Evolutionary conservation across 2,329 filamentous ascomycete genomes (phyloP), one percentile per base, ranked within the genome.

Genomic region (Coniochaeta pulveracea): DNA sequence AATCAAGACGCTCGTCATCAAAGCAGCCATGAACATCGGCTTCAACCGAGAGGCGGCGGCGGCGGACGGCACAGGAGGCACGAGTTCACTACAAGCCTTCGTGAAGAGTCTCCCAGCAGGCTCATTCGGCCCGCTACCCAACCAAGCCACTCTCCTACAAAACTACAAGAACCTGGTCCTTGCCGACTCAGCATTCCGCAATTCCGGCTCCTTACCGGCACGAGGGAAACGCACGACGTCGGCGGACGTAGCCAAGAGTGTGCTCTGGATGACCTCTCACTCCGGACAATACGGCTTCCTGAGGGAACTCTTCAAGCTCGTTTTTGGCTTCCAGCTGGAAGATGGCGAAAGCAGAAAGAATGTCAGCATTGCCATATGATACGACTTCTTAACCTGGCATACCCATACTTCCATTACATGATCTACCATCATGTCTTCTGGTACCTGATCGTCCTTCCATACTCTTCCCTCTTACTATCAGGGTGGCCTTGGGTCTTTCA

Each of bases 11-110:
- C 67, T 95, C 8, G 76, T 93, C 19, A 64, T 93, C 25, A 86
- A 86, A 51, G 85, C 88, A 1, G 88, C 86, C 16, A 78, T 89
- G 61, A 88, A 89, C 49, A 72, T 81, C 3, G 86, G 86, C 9
- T 94, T 81, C 57, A 70, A 73, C 38, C 79, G 83, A 7, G 67
- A 74, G 14, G 50, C 60, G 3, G 60, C 64, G 10, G 48, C 56
- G 9, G 55, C 61, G 7, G 58, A 61, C 19, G 54, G 56, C 6
- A 64, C 57, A 43, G 55, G 55, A 31, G 65, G 56, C 43, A 63
- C 64, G 3, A 58, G 63, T 10, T 69, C 71, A 1, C 60, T 95
- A 3, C 79, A 85, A 18, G 65, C 71, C 2, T 94, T 91, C 48
- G 77, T 89, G 31, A 80, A 86, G 47, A 66, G 71, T 9, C 64